phyloP scores from a whole-genome alignment of 1,284 basidiomycete species.

The Volvariella surrecta region DNA sequence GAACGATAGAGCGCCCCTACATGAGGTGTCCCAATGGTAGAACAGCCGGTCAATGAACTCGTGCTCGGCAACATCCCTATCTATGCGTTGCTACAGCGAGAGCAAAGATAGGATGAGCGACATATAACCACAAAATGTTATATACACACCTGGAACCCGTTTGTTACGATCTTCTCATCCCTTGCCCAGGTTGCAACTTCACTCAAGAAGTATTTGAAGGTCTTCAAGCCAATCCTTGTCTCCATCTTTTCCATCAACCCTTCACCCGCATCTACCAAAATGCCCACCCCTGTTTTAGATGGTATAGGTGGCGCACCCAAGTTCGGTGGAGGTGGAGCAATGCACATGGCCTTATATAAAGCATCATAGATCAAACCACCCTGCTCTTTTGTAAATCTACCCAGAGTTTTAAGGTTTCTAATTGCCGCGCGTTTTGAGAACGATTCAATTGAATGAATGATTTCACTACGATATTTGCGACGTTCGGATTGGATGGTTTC shows the following conservation, averaged over 20 bases:
- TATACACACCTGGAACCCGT: constrained; percentile 75
- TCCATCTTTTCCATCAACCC: constrained; percentile 73
- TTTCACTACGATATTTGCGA: constrained; percentile 80
- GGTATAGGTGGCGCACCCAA: constrained; percentile 39
- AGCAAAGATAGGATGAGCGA: constrained; percentile 12
- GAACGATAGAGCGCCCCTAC: constrained; percentile 76
- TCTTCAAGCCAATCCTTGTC: constrained; percentile 80
- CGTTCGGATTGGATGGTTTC: constrained; percentile 91
- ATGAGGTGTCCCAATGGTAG: constrained; percentile 84
- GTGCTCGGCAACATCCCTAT: constrained; percentile 75
- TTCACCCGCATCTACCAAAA: constrained; percentile 45
- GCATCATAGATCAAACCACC: constrained; percentile 89
- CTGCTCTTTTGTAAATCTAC: constrained; percentile 84
- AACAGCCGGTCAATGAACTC: constrained; percentile 80
- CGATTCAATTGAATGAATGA: constrained; percentile 89
- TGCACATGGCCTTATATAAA: constrained; percentile 80
- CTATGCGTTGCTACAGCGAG: constrained; percentile 59
- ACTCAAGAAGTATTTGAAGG: constrained; percentile 87
- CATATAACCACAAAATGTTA: constrained; percentile 1
- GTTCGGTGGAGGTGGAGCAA: constrained; percentile 57
- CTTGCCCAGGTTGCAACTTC: constrained; percentile 96
- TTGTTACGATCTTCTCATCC: constrained; percentile 88
- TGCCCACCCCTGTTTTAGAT: constrained; percentile 43
- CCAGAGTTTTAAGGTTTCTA: constrained; percentile 79
- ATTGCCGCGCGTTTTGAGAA: constrained; percentile 95